Conservation (phyloP, 768 basidiomycete genomes). For the Termitomyces sp. region DNA sequence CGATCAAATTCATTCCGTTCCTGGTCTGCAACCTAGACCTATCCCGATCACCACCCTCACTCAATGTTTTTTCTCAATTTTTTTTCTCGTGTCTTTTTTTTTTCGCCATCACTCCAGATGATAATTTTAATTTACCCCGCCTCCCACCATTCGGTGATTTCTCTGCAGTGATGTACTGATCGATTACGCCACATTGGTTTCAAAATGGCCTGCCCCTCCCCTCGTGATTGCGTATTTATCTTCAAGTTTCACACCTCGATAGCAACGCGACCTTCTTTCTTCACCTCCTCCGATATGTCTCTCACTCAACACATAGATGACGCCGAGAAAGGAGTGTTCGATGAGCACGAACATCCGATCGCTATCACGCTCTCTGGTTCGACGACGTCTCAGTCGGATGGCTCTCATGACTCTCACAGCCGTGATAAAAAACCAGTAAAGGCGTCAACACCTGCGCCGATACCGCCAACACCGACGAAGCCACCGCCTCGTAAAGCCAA, state of each 20-base stretch:
- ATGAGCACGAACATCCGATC: conserved; percentile 27
- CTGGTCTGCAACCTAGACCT: background rate
- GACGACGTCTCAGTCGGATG: conserved; percentile 13
- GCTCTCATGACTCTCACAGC: conserved; percentile 1
- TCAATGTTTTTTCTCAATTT: background rate
- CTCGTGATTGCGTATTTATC: conserved; percentile 21
- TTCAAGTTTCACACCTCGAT: conserved; percentile 7
- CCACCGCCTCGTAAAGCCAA: conserved; percentile 37
- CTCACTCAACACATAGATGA: conserved; percentile 29
- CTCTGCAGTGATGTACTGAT: conserved; percentile 31
- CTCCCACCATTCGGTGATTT: conserved; percentile 34
- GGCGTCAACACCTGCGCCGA: conserved; percentile 6
- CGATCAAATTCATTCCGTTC: background rate
- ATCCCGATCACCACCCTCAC: conserved; percentile 13
- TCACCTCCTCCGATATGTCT: conserved; percentile 15
- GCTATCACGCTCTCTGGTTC: conserved; percentile 19
- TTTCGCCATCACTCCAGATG: conserved; percentile 35
- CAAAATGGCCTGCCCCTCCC: conserved; percentile 18
- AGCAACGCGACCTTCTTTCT: background rate
- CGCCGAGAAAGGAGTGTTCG: conserved; percentile 36
- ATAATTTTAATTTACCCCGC: conserved; percentile 25
- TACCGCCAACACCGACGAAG: conserved; percentile 18
- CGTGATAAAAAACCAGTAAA: background rate
- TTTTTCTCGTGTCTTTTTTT: background rate
- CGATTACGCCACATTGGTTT: conserved; percentile 31